Evolutionary conservation across 2,329 filamentous ascomycete species (phyloP).

Genomic region (Colletotrichum theobromicola): DNA sequence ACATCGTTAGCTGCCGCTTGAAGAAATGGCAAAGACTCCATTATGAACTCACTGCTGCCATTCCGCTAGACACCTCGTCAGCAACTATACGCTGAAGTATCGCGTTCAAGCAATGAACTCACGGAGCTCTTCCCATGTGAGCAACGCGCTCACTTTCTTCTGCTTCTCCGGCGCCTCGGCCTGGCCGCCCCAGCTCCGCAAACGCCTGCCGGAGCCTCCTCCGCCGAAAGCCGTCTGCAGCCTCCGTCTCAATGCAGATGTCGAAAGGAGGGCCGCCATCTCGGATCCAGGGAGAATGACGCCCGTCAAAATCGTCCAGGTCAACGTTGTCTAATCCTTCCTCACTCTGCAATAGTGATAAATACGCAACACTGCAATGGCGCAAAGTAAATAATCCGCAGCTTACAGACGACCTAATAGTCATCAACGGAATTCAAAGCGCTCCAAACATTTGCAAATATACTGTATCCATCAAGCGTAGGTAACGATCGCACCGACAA

Average conservation of each 20-base stretch:
- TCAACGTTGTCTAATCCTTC: background rate
- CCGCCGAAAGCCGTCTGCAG: background rate
- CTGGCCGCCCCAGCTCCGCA: background rate
- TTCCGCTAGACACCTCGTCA: background rate
- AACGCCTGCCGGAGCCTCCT: background rate
- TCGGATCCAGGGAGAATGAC: background rate
- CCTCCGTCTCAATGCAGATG: background rate
- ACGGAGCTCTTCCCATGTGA: conserved; percentile 10
- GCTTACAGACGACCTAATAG: background rate
- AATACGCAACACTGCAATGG: background rate
- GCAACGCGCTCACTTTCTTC: background rate
- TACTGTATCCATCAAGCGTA: background rate
- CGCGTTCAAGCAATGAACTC: background rate
- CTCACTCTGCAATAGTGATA: background rate
- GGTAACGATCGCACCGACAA: background rate
- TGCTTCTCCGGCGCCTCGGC: background rate
- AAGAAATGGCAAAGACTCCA: background rate
- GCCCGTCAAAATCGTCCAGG: background rate
- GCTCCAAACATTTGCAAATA: background rate
- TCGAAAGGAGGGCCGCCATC: conserved; percentile 1
- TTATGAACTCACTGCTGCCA: conserved; percentile 13
- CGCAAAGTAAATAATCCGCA: background rate
- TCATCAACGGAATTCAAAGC: background rate
- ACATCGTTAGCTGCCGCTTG: background rate
- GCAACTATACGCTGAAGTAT: background rate